phyloP scores from a whole-genome alignment of 495 filamentous ascomycete genomes.

The Penicillium pulvis region DNA sequence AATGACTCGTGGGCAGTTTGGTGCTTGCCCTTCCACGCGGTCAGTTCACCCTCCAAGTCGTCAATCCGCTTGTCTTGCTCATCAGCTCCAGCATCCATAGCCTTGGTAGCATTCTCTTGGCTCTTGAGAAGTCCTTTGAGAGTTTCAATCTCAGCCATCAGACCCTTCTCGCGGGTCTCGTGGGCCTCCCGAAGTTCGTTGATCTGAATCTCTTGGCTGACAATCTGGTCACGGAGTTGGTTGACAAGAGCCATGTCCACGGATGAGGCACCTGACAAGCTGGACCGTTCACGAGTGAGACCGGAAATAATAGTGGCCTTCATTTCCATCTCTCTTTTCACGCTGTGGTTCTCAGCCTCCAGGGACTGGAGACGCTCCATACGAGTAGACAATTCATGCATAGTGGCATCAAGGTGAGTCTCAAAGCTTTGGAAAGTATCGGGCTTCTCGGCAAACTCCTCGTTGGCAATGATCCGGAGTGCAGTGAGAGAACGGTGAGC shows the following conservation, averaged over 20 bases:
- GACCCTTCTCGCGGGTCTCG: slow-evolving; percentile 69
- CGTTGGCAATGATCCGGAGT: slow-evolving; percentile 80
- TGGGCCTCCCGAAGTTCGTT: slow-evolving; percentile 72
- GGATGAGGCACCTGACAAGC: slow-evolving; percentile 77
- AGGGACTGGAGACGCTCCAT: slow-evolving; percentile 88
- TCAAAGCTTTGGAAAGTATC: slow-evolving; percentile 93
- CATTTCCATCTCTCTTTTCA: slow-evolving; percentile 93
- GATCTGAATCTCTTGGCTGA: slow-evolving; percentile 82
- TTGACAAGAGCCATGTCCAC: slow-evolving; percentile 94
- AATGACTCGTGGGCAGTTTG: slow-evolving; percentile 68
- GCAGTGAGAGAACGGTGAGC: slow-evolving; percentile 90
- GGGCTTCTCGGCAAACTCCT: slow-evolving; percentile 79
- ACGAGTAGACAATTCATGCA: slow-evolving; percentile 85
- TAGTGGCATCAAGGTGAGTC: slow-evolving; percentile 83
- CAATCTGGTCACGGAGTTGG: slow-evolving; percentile 80
- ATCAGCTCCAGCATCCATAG: slow-evolving; percentile 47
- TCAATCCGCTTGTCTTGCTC: slow-evolving; percentile 65
- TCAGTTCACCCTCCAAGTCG: slow-evolving; percentile 74
- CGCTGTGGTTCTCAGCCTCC: slow-evolving; percentile 77
- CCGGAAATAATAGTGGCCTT: slow-evolving; percentile 95
- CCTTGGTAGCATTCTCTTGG: slow-evolving; percentile 43
- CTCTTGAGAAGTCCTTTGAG: slow-evolving; percentile 61
- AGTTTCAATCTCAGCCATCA: slow-evolving; percentile 66
- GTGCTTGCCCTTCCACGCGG: slow-evolving; percentile 75
- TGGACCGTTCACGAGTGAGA: slow-evolving; percentile 86